These are phyloP conservation scores for Podosphaera aphanis DNA, from an alignment of 2,329 filamentous ascomycete species.

Conservation along the genomic window DNA sequence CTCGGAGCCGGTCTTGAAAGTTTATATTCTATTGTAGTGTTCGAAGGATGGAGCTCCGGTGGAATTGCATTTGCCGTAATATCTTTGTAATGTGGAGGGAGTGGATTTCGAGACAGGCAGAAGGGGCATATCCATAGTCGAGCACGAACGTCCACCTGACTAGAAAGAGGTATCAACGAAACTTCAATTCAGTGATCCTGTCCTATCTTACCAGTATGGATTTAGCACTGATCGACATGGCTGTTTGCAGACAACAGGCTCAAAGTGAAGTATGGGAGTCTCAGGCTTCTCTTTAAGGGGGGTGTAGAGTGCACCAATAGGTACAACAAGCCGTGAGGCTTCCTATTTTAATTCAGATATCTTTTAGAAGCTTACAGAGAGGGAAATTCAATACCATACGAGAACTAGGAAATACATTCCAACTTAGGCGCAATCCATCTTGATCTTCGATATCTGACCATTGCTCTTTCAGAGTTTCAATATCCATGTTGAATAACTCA, in stretches of 20 bases:
- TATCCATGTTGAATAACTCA: conserved; percentile 9
- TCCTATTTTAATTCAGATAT: conserved; percentile 33
- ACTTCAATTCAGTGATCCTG: background rate
- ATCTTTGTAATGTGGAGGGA: conserved; percentile 74
- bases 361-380: conserved; percentile 5
- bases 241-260: conserved; percentile 88
- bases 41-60: conserved; percentile 57
- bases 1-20: conserved; percentile 63
- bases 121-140: conserved; percentile 78
- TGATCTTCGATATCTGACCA: conserved; percentile 64
- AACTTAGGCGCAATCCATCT: conserved; percentile 86
- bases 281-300: conserved; percentile 86
- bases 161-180: conserved; percentile 18
- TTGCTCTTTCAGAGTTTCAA: conserved; percentile 15
- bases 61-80: conserved; percentile 66
- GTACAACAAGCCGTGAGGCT: conserved; percentile 81
- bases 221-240: conserved; percentile 92
- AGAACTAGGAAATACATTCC: conserved; percentile 96
- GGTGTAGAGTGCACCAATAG: conserved; percentile 88
- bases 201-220: conserved; percentile 58
- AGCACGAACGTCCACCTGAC: conserved; percentile 64
- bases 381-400: conserved; percentile 48
- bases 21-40: conserved; percentile 77
- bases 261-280: conserved; percentile 74
- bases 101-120: conserved; percentile 60